phyloP scores from a whole-genome alignment of 1,139 yeast genomes.

The Entelexis paramagnoliae region DNA sequence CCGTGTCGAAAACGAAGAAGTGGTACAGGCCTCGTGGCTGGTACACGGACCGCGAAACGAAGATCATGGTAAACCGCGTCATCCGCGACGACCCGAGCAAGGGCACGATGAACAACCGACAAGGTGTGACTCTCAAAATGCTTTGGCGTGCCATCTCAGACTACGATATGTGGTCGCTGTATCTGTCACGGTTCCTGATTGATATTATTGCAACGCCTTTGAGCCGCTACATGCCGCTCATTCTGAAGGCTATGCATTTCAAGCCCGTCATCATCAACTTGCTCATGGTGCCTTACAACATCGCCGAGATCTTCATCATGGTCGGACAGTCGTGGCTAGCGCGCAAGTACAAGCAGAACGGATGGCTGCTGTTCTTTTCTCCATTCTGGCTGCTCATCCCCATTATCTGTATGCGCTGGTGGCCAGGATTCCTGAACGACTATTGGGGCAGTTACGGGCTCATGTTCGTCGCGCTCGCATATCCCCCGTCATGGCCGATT shows the following conservation, averaged over 20 bases:
- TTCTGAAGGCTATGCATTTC: conserved; percentile 37
- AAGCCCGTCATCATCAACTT: conserved; percentile 40
- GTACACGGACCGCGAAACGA: conserved; percentile 54
- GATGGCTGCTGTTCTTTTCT: conserved; percentile 4
- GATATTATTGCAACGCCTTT: conserved; percentile 36
- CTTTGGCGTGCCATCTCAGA: conserved; percentile 40
- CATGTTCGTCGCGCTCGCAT: conserved; percentile 15
- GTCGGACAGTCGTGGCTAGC: conserved; percentile 31
- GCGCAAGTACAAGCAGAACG: conserved; percentile 12
- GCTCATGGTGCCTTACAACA: conserved; percentile 41
- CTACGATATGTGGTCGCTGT: conserved; percentile 52
- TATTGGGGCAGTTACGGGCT: conserved; percentile 22
- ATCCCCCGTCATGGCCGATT: conserved; percentile 22
- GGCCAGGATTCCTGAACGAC: conserved; percentile 21
- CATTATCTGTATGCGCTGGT: conserved; percentile 19
- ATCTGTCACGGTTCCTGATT: conserved; percentile 41
- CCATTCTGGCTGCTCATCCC: conserved; percentile 21
- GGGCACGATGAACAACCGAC: conserved; percentile 59
- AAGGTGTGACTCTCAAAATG: conserved; percentile 38
- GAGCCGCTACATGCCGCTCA: conserved; percentile 37
- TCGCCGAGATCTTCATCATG: conserved; percentile 35
- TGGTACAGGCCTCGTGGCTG: conserved; percentile 49
- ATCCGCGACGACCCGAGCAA: conserved; percentile 59
- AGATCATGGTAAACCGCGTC: conserved; percentile 51
- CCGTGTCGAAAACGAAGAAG: conserved; percentile 45